Percentiles rank a stretch among this genome's conserved stretches.
Evolutionary conservation across 208 protist genomes (phyloP).

Genomic region (Herpetomonas tarakana): DNA sequence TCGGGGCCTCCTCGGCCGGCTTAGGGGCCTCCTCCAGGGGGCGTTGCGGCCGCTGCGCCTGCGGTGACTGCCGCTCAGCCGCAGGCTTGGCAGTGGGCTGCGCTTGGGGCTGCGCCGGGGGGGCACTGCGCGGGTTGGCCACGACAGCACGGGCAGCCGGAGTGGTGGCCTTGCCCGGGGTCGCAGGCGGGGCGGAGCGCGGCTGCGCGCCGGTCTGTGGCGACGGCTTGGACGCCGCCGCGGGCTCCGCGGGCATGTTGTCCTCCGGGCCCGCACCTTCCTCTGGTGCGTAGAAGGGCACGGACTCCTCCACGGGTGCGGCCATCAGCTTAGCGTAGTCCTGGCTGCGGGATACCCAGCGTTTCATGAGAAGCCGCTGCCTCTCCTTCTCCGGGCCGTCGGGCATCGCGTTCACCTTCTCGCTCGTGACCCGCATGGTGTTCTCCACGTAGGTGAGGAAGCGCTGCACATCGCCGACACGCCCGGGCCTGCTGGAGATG

Average conservation of each 20-base stretch:
- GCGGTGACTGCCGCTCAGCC: neutral
- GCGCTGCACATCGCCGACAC: neutral
- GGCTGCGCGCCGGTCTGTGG: neutral
- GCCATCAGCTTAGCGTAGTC: neutral
- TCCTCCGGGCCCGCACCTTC: no score
- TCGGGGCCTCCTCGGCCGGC: neutral
- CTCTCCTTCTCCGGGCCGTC: neutral
- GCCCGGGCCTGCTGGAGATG: no score
- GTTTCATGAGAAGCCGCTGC: neutral
- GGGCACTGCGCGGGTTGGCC: neutral
- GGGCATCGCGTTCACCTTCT: neutral
- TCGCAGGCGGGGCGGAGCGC: no score
- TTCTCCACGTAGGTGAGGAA: neutral
- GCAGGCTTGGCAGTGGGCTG: neutral
- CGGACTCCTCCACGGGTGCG: neutral
- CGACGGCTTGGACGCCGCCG: no score
- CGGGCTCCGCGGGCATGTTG: no score
- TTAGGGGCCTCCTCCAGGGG: slow-evolving; percentile 4
- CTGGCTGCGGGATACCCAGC: neutral
- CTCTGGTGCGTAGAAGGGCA: neutral
- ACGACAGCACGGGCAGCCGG: no score
- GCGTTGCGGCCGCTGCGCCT: slow-evolving; percentile 1
- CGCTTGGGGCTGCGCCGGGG: neutral
- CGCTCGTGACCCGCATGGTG: neutral
- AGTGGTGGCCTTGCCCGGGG: no score